Conservation (phyloP, 495 filamentous ascomycete species). For the Hypoxylon subgilvum region DNA sequence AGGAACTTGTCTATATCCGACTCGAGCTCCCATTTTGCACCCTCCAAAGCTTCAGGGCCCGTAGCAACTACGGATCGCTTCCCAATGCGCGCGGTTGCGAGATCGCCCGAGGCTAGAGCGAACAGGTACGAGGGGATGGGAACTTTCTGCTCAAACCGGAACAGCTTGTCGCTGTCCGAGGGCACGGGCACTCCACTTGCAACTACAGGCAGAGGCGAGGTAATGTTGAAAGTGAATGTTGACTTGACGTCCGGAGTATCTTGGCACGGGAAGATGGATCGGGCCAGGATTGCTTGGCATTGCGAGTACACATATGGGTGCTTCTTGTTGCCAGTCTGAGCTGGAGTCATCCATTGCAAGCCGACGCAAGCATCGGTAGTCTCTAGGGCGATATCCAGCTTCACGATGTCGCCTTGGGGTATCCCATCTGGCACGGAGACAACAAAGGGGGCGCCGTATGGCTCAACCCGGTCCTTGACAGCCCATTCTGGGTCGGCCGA, state of each 20-base stretch:
- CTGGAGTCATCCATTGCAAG: slow-evolving; percentile 88
- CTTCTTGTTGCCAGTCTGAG: slow-evolving; percentile 90
- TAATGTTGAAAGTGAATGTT: slow-evolving; percentile 85
- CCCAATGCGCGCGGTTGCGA: slow-evolving; percentile 81
- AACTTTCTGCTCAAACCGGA: slow-evolving; percentile 84
- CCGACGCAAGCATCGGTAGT: slow-evolving; percentile 90
- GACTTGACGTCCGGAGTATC: slow-evolving; percentile 96
- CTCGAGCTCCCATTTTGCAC: slow-evolving; percentile 88
- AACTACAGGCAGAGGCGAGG: slow-evolving; percentile 83
- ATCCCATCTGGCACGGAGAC: slow-evolving; percentile 70
- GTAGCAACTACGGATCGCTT: slow-evolving; percentile 83
- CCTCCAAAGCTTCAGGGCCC: slow-evolving; percentile 82
- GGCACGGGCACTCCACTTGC: slow-evolving; percentile 81
- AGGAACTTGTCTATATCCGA: slow-evolving; percentile 89
- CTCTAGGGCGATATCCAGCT: slow-evolving; percentile 62
- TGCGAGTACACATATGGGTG: slow-evolving; percentile 97
- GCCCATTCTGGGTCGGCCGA: slow-evolving; percentile 64
- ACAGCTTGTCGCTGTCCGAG: slow-evolving; percentile 62
- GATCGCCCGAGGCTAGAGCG: slow-evolving; percentile 88
- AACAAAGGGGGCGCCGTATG: slow-evolving; percentile 79
- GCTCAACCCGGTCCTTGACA: slow-evolving; percentile 69
- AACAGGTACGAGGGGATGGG: slow-evolving; percentile 95
- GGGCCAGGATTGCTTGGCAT: slow-evolving; percentile 93
- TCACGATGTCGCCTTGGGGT: slow-evolving; percentile 65
- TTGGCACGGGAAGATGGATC: slow-evolving; percentile 94